Evolutionary conservation across 352 stramenopile genomes (phyloP).

Genomic region (Blastocystis sp.): DNA sequence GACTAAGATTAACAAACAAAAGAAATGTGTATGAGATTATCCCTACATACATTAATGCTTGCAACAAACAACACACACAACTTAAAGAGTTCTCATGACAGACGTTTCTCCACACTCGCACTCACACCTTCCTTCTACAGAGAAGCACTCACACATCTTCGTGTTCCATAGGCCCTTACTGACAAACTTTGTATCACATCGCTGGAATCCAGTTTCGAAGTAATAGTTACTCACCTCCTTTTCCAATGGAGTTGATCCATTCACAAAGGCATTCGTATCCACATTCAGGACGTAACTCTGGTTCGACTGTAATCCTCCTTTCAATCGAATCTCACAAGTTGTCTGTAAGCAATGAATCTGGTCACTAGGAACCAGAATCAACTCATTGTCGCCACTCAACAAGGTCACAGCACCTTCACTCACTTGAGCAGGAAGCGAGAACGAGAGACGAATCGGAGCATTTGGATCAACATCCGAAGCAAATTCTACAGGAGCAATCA

Average conservation of each 20-base stretch:
- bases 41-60: too few relatives aligned
- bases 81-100: constrained; percentile 8
- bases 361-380: background rate
- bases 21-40: too few relatives aligned
- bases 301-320: background rate
- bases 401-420: background rate
- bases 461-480: background rate
- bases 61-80: too few relatives aligned
- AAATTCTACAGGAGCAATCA: background rate
- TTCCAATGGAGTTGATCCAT: background rate
- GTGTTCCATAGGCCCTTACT: background rate
- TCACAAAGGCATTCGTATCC: background rate
- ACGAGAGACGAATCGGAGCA: background rate
- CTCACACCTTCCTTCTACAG: background rate
- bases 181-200: constrained; percentile 31
- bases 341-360: background rate
- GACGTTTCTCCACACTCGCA: constrained; percentile 50
- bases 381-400: background rate
- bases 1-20: too few relatives aligned
- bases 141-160: constrained; percentile 36
- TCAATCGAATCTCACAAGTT: background rate
- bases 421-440: background rate
- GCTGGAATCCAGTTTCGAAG: background rate
- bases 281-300: constrained; percentile 25
- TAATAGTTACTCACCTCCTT: background rate